phyloP scores from a whole-genome alignment of 192 early-diverging fungal species.

The Podila minutissima region DNA sequence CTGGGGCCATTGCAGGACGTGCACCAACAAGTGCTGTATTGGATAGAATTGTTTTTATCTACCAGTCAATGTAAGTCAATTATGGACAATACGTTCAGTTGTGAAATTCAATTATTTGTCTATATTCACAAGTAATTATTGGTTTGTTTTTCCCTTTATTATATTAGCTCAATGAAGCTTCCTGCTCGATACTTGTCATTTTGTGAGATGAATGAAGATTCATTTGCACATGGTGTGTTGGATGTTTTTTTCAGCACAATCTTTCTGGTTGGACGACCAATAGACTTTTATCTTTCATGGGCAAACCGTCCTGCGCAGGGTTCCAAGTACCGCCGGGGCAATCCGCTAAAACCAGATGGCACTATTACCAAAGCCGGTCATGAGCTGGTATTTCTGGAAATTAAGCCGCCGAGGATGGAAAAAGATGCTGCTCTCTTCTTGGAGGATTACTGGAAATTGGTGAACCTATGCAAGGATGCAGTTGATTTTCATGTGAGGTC shows the following conservation, averaged over 20 bases:
- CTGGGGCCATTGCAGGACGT: background rate
- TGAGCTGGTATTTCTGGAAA: background rate
- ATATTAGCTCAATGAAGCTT: background rate
- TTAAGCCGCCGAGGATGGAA: background rate
- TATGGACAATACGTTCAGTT: too few species aligned
- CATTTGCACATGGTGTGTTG: background rate
- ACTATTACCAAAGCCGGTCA: background rate
- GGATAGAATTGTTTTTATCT: background rate
- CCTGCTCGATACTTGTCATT: background rate
- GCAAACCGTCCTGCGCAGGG: background rate
- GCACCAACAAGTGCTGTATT: background rate
- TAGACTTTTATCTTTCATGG: constrained; percentile 3
- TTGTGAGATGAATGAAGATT: background rate
- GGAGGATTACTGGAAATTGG: constrained; percentile 1
- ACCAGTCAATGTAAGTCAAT: background rate
- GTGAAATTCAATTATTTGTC: too few species aligned
- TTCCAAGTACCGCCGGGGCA: background rate
- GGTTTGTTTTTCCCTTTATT: background rate
- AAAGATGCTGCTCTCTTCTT: background rate
- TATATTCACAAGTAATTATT: too few species aligned
- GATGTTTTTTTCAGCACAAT: background rate
- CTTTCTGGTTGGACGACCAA: background rate
- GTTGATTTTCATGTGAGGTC: background rate
- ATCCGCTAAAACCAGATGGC: background rate
- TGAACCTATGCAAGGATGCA: constrained; percentile 1